phyloP scores from a whole-genome alignment of 2,329 filamentous ascomycete species.

The Escovopsis sp. region DNA sequence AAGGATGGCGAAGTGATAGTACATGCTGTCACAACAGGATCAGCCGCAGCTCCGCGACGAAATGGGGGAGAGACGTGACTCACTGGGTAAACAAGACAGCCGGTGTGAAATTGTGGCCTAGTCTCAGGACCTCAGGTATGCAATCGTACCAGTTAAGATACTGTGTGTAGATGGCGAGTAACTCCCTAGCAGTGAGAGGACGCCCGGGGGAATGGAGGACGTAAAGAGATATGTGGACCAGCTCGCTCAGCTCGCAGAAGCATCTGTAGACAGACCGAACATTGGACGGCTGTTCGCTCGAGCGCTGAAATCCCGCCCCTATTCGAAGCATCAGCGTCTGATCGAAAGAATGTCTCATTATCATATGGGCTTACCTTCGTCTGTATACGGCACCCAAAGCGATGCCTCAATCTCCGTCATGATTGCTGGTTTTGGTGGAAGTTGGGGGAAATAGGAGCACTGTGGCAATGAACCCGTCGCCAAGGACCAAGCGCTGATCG shows the following conservation, averaged over 20 bases:
- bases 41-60: not conserved
- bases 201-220: conserved; percentile 56
- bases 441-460: conserved; percentile 38
- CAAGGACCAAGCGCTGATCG: conserved; percentile 44
- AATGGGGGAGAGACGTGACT: conserved; percentile 16
- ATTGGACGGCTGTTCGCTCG: conserved; percentile 48
- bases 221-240: conserved; percentile 56
- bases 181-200: conserved; percentile 45
- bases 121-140: conserved; percentile 46
- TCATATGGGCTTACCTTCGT: conserved; percentile 32
- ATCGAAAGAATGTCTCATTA: not conserved
- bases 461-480: conserved; percentile 46
- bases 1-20: conserved; percentile 54
- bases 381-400: conserved; percentile 42
- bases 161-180: conserved; percentile 49
- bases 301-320: conserved; percentile 38
- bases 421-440: conserved; percentile 44
- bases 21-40: conserved; percentile 36
- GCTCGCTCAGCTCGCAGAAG: conserved; percentile 57
- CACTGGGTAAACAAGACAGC: conserved; percentile 62
- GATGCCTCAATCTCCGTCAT: conserved; percentile 45
- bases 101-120: conserved; percentile 56
- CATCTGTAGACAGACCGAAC: conserved; percentile 53
- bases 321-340: conserved; percentile 1
- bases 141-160: conserved; percentile 58